phyloP scores from a whole-genome alignment of 441 rosid species.

The Adansonia rubrostipa region DNA sequence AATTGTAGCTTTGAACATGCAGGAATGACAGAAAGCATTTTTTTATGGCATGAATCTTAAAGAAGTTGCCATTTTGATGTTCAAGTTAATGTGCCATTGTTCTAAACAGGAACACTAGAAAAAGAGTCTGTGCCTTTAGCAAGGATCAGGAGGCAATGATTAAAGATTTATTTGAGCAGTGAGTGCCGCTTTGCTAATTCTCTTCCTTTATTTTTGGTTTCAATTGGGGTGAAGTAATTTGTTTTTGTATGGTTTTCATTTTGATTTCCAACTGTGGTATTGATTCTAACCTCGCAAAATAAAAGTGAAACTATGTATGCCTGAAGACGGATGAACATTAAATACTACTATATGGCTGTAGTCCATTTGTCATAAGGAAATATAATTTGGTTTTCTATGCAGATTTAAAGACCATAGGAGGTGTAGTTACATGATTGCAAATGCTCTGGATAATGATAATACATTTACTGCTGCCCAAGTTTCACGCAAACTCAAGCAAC shows the following conservation, averaged over 20 bases:
- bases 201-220: slow-evolving; percentile 20
- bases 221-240: not conserved
- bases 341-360: slow-evolving; percentile 2
- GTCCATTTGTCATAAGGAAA: slow-evolving; percentile 7
- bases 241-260: slow-evolving; percentile 9
- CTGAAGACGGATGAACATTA: not conserved
- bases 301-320: not conserved
- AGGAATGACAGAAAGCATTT: not conserved
- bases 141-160: slow-evolving; percentile 81
- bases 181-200: slow-evolving; percentile 38
- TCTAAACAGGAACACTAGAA: slow-evolving; percentile 69
- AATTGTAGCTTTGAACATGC: slow-evolving; percentile 28
- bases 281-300: not conserved
- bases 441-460: slow-evolving; percentile 65
- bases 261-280: slow-evolving; percentile 13
- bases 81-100: slow-evolving; percentile 25
- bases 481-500: slow-evolving; percentile 83
- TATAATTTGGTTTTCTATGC: slow-evolving; percentile 26
- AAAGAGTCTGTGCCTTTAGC: slow-evolving; percentile 70
- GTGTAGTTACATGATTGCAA: slow-evolving; percentile 83
- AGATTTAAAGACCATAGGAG: slow-evolving; percentile 85
- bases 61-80: slow-evolving; percentile 25
- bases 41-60: slow-evolving; percentile 19
- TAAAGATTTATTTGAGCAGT: slow-evolving; percentile 80
- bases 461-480: slow-evolving; percentile 75